Evolutionary conservation across 495 filamentous ascomycete species (phyloP), one percentile per base, ranked within the genome.

Genomic region (Staphylotrichum tortipilum): DNA sequence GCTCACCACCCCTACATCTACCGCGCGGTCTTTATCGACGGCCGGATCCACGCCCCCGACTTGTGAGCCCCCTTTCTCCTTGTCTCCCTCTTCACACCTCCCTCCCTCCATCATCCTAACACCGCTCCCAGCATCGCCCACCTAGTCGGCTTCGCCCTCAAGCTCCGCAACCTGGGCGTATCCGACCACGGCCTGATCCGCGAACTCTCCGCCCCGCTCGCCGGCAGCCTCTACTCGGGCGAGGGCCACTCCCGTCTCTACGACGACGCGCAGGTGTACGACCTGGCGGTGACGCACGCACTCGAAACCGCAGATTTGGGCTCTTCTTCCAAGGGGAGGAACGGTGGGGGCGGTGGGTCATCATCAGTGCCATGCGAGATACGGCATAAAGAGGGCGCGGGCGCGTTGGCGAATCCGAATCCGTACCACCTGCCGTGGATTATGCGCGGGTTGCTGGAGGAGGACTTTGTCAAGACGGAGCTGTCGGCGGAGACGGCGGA

Each of bases 231-330:
- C 1, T 95, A 95, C 60, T 77, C 79, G 7, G 91, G 92, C 7
- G 92, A 96, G 56, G 92, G 92, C 7, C 92, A 98, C 65, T 95
- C 88, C 12, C 78, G 88, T 29, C 75, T 98, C 7, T 97, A 98
- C 55, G 89, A 96, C 47, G 92, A 97, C 44, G 74, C 78, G 42
- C 78, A 79, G n/a, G 86, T 95, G 15, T 98, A 96, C 64, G 80
- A 85, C 56, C 79, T 95, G 28, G 88, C 92, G 9, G 77, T 97
- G 24, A 78, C 84, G 46, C 86, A 90, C 61, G 81, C 92, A 12
- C 76, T 97, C 7, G 86, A 95, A 68, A 97, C 88, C 7, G 87
- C 85, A 1, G 72, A 72, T n/a, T n/a, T n/a, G n/a, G n/a, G n/a
- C n/a, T n/a, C n/a, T n/a, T n/a, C 19, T 68, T 86, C 26, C 15